A percentile compares a stretch with the other conserved stretches of the same genome.
phyloP scores from a whole-genome alignment of 2,329 filamentous ascomycete genomes.

The Aspergillus sp. region DNA sequence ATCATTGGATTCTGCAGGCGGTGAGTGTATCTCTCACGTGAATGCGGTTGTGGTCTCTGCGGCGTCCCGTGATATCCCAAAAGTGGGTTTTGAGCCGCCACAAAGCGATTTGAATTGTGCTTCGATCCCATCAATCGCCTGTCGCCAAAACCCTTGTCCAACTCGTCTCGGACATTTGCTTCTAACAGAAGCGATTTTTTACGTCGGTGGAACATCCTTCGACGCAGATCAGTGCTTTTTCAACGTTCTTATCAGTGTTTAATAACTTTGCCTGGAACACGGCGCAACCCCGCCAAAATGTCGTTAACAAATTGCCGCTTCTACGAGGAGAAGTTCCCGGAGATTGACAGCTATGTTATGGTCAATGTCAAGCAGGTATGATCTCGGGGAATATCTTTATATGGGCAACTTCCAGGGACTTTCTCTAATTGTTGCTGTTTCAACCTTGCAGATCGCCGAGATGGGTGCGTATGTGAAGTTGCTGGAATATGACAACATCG shows the following conservation, averaged over 20 bases:
- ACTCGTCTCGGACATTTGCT: no score
- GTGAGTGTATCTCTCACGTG: conserved; percentile 7
- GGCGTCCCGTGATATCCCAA: conserved; percentile 6
- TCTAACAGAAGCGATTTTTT: no score
- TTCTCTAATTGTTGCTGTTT: conserved; percentile 10
- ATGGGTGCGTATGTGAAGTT: conserved; percentile 99
- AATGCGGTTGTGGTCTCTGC: conserved; percentile 1
- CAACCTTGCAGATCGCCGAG: conserved; percentile 72
- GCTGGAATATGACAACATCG: conserved; percentile 99
- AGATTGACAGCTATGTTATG: conserved; percentile 99
- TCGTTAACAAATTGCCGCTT: conserved; percentile 95
- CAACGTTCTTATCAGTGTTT: not conserved
- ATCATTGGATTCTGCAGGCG: conserved; percentile 3
- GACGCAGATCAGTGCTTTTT: not conserved
- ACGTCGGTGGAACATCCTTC: no score
- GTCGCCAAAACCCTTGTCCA: no score
- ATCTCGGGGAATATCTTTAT: conserved; percentile 1
- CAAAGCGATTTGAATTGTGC: conserved; percentile 33
- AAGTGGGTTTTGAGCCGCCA: conserved; percentile 38
- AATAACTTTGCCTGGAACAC: conserved; percentile 11
- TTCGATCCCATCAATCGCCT: conserved; percentile 8
- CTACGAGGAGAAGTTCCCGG: conserved; percentile 95
- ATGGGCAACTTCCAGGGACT: not conserved
- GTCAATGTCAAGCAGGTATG: conserved; percentile 96
- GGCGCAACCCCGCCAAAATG: conserved; percentile 61